Base-by-base conservation (phyloP, 75 land plant species). In the Adiantum capillusveneris region DNA sequence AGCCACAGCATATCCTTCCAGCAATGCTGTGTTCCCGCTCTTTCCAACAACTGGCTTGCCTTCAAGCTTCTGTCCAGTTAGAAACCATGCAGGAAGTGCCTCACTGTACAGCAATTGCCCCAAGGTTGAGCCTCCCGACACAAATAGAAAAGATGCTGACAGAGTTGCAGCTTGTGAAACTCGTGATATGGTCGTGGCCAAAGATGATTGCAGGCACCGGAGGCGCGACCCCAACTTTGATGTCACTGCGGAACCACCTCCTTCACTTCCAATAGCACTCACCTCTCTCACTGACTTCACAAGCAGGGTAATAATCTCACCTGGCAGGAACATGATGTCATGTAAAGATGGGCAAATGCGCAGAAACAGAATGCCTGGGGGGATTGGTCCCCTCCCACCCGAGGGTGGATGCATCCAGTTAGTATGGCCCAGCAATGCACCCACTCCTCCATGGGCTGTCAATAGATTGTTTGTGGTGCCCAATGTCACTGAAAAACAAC, bases 341-440 rank as follows among this genome's bases (percentile, higher is more conserved):
- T 76, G 82, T 16, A 83, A 70, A 9, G 70, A 66, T 26, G 82
- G 62, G 39, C 76, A 81, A 0, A 77, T 69, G 1, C 87, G 76
- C 22, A 93, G 75, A 58, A 85, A 93, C 13, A 93, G 74, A 21
- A 93, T 80, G 14, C 98, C 98, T 16, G 98, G 93, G 21, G 82
- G 90, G 37, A 78, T 83, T 52, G 87, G 86, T 12, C 57, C 74
- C 45, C 70, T 64, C 9, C 86, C 84, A 34, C 31, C 44, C 12
- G 83, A 74, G 44, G 62, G 59, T 22, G 77, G 62, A 29, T 81
- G 84, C 11, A 81, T 72, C 30, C 71, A 79, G 66, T 59, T 66
- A 24, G 87, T 84, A 60, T 86, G 91, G 29, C 98, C 98, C 12
- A 93, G 77, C 57, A 93, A 81, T 0, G 84, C 82, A 39, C 96